Evolutionary conservation across 2,329 filamentous ascomycete genomes (phyloP).

Genomic region (Fusarium tjaetaba): DNA sequence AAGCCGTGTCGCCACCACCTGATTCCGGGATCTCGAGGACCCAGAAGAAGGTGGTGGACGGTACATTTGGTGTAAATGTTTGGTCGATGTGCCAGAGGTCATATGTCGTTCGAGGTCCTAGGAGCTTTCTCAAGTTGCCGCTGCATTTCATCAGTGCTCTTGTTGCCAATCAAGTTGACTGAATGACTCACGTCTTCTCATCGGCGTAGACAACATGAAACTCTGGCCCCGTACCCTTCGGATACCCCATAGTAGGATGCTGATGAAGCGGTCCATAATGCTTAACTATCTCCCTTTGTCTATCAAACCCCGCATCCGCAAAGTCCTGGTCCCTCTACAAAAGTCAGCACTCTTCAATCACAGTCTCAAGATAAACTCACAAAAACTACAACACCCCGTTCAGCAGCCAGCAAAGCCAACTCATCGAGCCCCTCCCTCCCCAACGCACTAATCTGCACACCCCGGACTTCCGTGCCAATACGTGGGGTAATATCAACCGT

Average conservation of each 20-base stretch:
- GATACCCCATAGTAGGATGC: constrained; percentile 48
- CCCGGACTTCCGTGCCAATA: constrained; percentile 44
- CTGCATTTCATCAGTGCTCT: not conserved
- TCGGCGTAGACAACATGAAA: constrained; percentile 49
- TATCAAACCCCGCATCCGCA: constrained; percentile 46
- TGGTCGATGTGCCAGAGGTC: constrained; percentile 49
- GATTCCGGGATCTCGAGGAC: constrained; percentile 44
- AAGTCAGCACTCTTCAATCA: not conserved
- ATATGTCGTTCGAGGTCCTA: constrained; percentile 42
- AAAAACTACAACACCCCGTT: constrained; percentile 47
- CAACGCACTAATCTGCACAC: constrained; percentile 44
- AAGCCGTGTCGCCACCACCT: constrained; percentile 45
- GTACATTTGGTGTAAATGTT: constrained; percentile 47
- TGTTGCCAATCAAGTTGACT: accelerated
- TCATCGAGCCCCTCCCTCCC: constrained; percentile 42
- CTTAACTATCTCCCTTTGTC: constrained; percentile 42
- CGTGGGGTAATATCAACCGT: constrained; percentile 43
- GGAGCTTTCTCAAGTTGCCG: constrained; percentile 43
- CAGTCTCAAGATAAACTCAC: constrained; percentile 10
- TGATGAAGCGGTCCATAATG: constrained; percentile 48
- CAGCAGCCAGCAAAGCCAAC: constrained; percentile 45
- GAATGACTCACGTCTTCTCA: constrained; percentile 42
- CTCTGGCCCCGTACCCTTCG: constrained; percentile 45
- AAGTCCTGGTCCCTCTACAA: constrained; percentile 46
- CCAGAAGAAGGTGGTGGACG: constrained; percentile 49